Conservation (phyloP, 73 alveolate species). For the Paramecium biaurelia region DNA sequence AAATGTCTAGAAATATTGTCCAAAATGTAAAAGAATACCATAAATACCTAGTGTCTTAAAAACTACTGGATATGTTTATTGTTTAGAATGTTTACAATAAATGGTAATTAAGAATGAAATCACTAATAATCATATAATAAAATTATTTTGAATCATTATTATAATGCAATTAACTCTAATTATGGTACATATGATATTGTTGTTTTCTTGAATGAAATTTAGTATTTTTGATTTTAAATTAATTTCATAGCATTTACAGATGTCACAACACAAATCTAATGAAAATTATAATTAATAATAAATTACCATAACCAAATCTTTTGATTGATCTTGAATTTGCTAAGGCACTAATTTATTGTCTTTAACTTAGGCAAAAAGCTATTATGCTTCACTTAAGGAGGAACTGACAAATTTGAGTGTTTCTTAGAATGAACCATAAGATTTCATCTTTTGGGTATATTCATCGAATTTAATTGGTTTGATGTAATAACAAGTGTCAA, state of each 20-base stretch:
- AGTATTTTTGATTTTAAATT: not conserved
- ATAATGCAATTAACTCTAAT: not conserved
- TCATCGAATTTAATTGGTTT: not conserved
- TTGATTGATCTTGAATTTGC: not conserved
- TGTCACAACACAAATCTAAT: slow-evolving; percentile 30
- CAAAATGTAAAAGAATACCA: not conserved
- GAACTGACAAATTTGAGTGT: not conserved
- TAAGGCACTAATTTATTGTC: not conserved
- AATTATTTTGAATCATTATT: slow-evolving; percentile 3
- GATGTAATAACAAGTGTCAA: not conserved
- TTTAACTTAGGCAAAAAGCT: not conserved
- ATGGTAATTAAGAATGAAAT: not conserved
- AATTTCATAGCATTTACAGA: slow-evolving; percentile 15
- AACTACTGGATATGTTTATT: not conserved
- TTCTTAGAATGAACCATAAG: not conserved
- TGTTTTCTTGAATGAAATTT: not conserved
- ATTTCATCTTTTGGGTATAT: not conserved
- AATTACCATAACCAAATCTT: slow-evolving; percentile 14
- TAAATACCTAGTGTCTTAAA: not conserved
- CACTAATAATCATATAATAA: not conserved
- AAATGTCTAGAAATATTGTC: not conserved
- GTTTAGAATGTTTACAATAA: slow-evolving; percentile 2
- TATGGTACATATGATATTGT: not conserved
- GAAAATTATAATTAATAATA: not conserved
- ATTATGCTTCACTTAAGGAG: not conserved